Evolutionary conservation across 257 asterid species (phyloP).

Genomic region (Nicotiana tabacum): DNA sequence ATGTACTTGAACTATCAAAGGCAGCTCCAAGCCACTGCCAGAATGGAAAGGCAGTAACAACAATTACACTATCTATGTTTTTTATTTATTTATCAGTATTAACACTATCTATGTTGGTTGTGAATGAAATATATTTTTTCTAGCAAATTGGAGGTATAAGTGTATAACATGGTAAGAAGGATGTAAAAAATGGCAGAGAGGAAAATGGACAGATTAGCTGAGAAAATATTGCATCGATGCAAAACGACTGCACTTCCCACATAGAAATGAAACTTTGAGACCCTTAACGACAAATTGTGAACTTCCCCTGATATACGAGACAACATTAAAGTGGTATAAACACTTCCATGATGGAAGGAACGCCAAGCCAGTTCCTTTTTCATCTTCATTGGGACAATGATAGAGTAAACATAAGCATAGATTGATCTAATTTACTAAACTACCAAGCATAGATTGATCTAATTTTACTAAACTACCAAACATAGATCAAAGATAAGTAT

Average conservation of each 20-base stretch:
- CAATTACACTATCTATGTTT: neutral
- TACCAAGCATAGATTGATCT: neutral
- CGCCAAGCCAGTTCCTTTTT: neutral
- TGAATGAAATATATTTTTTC: neutral
- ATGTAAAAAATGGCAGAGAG: neutral
- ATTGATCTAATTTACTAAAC: neutral
- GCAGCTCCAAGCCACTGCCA: neutral
- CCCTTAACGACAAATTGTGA: neutral
- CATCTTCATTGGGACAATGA: neutral
- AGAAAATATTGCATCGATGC: neutral
- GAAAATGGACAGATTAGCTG: neutral
- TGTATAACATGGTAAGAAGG: neutral
- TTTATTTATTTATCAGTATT: neutral
- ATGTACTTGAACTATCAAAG: neutral
- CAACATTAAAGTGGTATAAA: neutral
- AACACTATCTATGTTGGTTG: neutral
- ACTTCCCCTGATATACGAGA: neutral
- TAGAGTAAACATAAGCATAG: neutral
- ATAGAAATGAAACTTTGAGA: neutral
- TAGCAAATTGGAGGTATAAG: conserved; percentile 1
- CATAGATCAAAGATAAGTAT: neutral
- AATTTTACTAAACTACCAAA: neutral
- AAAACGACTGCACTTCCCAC: neutral
- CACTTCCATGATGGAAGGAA: neutral
- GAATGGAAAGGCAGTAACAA: neutral